Evolutionary conservation across 495 filamentous ascomycete genomes (phyloP), one percentile per base, ranked within the genome.

Genomic region (Lasiosphaeria ovina): DNA sequence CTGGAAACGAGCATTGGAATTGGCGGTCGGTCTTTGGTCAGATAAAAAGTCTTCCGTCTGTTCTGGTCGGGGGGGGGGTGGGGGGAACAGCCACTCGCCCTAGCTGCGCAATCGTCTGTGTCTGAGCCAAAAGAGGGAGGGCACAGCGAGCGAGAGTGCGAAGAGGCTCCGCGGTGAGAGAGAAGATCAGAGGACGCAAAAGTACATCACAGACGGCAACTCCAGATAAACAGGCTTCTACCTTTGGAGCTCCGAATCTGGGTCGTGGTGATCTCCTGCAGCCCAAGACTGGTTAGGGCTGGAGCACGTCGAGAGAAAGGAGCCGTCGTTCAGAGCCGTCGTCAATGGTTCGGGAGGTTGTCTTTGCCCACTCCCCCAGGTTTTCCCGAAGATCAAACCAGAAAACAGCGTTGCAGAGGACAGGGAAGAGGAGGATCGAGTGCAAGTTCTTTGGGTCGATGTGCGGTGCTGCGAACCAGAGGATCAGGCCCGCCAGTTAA

Each of bases 1-100:
- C 81, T 79, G 74, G 80, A 80, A 77, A 81, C 81, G 72, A 84
- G 81, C 81, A 84, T 84, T 83, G 79, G 78, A 77, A 78, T 73
- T 67, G 52, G 63, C 62, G 62, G 61, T 62, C 49, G 58, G 44
- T 58, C 52, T 61, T 67, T 48, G 56, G 40, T 40, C 40, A 60
- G 42, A 45, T 54, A 54, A 60, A 59, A 34, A 31, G 16, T 32
- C 55, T 32, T 59, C 31, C 32, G 48, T 59, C 44, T 38, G 53
- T 56, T 53, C 55, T 64, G 49, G 57, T 59, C 44, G 54, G 24
- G 51, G 44, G 16, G 57, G 35, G 24, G 57, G 54, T 0, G 51
- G 44, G 16, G 57, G 35, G 24, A 58, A 59, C 59, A 57, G 62
- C 45, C 51, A 50, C 52, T 61, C 16, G 48, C 51, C 54, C 57